A percentile compares a stretch with the other conserved stretches of the same genome.
phyloP scores from a whole-genome alignment of 2,329 filamentous ascomycete species.

The Lecanoromycetidae sp. region DNA sequence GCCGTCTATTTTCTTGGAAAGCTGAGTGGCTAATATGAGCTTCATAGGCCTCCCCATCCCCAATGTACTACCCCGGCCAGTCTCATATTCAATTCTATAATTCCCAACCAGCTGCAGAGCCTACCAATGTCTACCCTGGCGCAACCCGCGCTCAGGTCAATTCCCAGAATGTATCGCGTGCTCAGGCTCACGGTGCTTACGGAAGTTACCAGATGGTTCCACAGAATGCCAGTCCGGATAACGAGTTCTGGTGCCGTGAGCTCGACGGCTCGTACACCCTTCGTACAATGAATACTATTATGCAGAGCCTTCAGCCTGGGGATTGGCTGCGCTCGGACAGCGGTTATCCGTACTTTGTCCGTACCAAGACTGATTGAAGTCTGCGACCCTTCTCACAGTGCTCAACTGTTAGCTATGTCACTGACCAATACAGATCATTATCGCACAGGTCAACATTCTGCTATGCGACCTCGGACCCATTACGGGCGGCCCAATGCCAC shows the following conservation, averaged over 20 bases:
- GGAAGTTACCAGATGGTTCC: slow-evolving; percentile 24
- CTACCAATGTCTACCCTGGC: not conserved
- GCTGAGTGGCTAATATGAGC: not conserved
- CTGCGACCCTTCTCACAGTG: not conserved
- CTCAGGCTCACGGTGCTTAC: slow-evolving; percentile 18
- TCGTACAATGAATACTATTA: slow-evolving; percentile 24
- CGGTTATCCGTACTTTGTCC: slow-evolving; percentile 15
- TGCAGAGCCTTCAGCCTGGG: slow-evolving; percentile 23
- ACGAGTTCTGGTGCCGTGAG: slow-evolving; percentile 28
- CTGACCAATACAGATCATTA: slow-evolving; percentile 2
- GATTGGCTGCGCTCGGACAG: slow-evolving; percentile 17
- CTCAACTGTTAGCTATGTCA: slow-evolving; percentile 18
- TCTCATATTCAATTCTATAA: slow-evolving; percentile 5
- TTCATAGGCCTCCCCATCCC: slow-evolving; percentile 2
- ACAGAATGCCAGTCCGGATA: slow-evolving; percentile 22
- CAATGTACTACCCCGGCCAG: slow-evolving; percentile 4
- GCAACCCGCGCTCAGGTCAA: slow-evolving; percentile 20
- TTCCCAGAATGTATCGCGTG: slow-evolving; percentile 23
- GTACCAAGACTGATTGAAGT: not conserved
- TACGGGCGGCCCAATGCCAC: no score
- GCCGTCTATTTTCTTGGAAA: not conserved
- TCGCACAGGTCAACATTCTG: no score
- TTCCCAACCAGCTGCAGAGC: not conserved
- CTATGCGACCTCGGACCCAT: no score
- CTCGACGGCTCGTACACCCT: slow-evolving; percentile 26